Conservation (phyloP, 441 rosid species). For the Adansonia rubrostipa region DNA sequence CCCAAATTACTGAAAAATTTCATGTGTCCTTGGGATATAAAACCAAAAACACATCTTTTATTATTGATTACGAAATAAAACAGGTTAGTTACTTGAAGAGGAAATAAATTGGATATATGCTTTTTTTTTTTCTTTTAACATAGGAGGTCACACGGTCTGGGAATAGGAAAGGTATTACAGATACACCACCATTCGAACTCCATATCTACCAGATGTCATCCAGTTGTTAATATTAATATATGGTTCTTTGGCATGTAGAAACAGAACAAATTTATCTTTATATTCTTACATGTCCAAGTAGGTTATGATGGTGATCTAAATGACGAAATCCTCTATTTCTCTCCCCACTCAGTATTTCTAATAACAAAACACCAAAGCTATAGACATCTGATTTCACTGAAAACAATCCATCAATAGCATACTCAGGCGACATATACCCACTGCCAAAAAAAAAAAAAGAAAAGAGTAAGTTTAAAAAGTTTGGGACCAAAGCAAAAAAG, state of each 20-base stretch:
- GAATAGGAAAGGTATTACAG: too few species aligned
- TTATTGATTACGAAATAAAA: too few species aligned
- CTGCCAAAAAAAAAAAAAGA: conserved; percentile 7
- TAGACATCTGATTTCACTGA: conserved; percentile 20
- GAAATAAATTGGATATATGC: too few species aligned
- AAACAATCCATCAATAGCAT: conserved; percentile 44
- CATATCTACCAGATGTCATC: too few species aligned
- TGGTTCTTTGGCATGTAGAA: conserved; percentile 10
- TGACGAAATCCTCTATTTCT: conserved; percentile 5
- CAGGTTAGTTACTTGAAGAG: too few species aligned
- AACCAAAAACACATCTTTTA: too few species aligned
- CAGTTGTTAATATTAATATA: too few species aligned
- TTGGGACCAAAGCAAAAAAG: background rate
- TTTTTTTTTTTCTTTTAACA: too few species aligned
- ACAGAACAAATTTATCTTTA: conserved; percentile 22
- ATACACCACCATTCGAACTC: too few species aligned
- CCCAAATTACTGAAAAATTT: too few species aligned
- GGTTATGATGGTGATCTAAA: conserved; percentile 23
- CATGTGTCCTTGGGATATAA: too few species aligned
- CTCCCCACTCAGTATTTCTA: conserved; percentile 14
- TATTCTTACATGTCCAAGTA: conserved; percentile 21
- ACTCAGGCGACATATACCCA: conserved; percentile 45
- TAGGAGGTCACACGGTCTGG: too few species aligned
- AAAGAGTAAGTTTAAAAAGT: background rate
- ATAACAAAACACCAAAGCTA: conserved; percentile 17